Conservation (phyloP, 2,329 filamentous ascomycete species). For the Pestalotiopsis sp. region DNA sequence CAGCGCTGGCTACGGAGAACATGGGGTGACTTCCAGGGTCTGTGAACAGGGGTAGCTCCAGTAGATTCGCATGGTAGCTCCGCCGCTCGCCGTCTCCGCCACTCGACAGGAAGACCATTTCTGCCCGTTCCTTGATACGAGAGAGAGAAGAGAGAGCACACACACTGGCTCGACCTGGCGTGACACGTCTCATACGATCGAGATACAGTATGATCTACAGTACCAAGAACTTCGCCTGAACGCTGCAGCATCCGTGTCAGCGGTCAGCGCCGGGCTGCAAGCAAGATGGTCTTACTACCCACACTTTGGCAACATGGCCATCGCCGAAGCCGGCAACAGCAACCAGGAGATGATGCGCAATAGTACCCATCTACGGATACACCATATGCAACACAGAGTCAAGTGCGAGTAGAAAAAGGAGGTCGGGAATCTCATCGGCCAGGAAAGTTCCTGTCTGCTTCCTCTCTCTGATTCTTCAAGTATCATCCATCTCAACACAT, state of each 20-base stretch:
- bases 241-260: slow-evolving; percentile 1
- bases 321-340: neutral
- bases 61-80: slow-evolving; percentile 14
- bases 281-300: neutral
- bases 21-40: neutral
- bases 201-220: slow-evolving; percentile 2
- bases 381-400: neutral
- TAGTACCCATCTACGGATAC: neutral
- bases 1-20: neutral
- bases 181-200: neutral
- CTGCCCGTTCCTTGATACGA: slow-evolving; percentile 10
- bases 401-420: slow-evolving; percentile 1
- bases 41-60: slow-evolving; percentile 2
- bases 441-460: neutral
- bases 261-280: neutral
- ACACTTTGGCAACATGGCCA: neutral
- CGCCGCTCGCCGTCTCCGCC: slow-evolving; percentile 10
- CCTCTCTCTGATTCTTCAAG: neutral
- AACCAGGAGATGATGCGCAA: neutral
- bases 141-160: neutral
- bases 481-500: neutral
- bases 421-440: neutral
- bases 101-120: neutral
- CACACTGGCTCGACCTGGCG: neutral
- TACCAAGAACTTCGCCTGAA: neutral